Evolutionary conservation across 441 rosid genomes (phyloP).

Genomic region (Isatis lusitanica): DNA sequence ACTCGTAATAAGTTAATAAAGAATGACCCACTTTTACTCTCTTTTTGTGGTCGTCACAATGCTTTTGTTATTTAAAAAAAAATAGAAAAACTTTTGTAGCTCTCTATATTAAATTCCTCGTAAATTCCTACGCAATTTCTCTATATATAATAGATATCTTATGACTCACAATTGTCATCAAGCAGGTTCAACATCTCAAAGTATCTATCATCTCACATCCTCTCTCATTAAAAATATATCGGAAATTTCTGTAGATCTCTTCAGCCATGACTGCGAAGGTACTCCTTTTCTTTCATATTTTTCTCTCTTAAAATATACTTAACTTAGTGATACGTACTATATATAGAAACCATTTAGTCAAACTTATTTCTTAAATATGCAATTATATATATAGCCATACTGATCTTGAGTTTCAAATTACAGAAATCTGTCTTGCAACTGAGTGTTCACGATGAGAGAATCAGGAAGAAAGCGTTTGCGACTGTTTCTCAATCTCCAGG

Average conservation of each 20-base stretch:
- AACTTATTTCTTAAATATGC: neutral
- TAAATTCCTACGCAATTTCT: neutral
- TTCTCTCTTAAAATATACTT: neutral
- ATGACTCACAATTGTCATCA: neutral
- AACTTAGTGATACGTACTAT: neutral
- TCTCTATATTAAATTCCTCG: neutral
- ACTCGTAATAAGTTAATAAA: neutral
- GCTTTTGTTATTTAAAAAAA: neutral
- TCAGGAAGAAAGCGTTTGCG: slow-evolving; percentile 13
- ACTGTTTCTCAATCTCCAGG: slow-evolving; percentile 19
- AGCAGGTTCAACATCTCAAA: slow-evolving; percentile 4
- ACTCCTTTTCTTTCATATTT: neutral
- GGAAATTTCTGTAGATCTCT: slow-evolving; percentile 18
- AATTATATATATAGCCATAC: neutral
- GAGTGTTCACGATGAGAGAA: slow-evolving; percentile 21
- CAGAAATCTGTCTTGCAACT: slow-evolving; percentile 35
- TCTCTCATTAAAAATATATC: neutral
- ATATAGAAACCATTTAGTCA: neutral
- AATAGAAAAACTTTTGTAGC: neutral
- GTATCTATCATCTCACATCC: neutral
- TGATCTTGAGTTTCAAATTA: neutral
- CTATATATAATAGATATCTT: neutral
- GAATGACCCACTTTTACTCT: neutral
- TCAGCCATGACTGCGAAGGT: slow-evolving; percentile 21
- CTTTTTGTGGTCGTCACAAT: neutral